Conservation (phyloP, 2,329 filamentous ascomycete genomes). For the Myriosclerotinia duriaeana region DNA sequence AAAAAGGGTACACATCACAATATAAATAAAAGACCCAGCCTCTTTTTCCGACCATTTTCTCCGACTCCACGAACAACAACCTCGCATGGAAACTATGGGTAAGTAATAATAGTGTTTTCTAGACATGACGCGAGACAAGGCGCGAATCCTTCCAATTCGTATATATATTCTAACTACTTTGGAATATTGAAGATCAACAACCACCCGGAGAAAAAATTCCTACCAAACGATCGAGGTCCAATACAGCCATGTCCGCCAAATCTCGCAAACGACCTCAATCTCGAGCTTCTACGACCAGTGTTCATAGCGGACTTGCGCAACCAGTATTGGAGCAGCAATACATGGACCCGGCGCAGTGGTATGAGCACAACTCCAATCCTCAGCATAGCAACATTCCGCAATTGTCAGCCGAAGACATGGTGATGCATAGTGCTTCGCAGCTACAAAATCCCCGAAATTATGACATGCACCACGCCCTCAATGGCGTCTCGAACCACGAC, state of each 20-base stretch:
- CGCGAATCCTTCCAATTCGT: constrained; percentile 7
- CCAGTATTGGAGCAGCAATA: constrained; percentile 38
- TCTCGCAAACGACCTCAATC: constrained; percentile 47
- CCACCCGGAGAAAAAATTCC: constrained; percentile 41
- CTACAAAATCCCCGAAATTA: constrained; percentile 53
- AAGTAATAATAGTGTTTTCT: constrained; percentile 25
- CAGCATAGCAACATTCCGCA: constrained; percentile 38
- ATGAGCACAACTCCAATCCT: constrained; percentile 36
- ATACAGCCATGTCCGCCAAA: constrained; percentile 46
- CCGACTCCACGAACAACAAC: constrained; percentile 20
- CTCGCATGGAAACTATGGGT: constrained; percentile 35
- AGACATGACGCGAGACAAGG: constrained; percentile 18
- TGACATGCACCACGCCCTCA: constrained; percentile 52
- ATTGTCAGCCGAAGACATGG: constrained; percentile 59
- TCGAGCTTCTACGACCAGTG: constrained; percentile 50
- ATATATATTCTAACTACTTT: constrained; percentile 28
- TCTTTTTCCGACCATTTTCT: constrained; percentile 24
- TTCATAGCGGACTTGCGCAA: constrained; percentile 42
- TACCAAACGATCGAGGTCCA: constrained; percentile 47
- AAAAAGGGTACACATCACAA: constrained; percentile 16
- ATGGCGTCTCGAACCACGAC: constrained; percentile 47
- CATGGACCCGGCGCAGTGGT: constrained; percentile 39
- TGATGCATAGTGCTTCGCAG: constrained; percentile 57
- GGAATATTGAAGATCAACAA: constrained; percentile 35
- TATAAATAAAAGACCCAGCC: constrained; percentile 36